phyloP scores from a whole-genome alignment of 73 alveolate species.

The Tetrahymena malaccensis region DNA sequence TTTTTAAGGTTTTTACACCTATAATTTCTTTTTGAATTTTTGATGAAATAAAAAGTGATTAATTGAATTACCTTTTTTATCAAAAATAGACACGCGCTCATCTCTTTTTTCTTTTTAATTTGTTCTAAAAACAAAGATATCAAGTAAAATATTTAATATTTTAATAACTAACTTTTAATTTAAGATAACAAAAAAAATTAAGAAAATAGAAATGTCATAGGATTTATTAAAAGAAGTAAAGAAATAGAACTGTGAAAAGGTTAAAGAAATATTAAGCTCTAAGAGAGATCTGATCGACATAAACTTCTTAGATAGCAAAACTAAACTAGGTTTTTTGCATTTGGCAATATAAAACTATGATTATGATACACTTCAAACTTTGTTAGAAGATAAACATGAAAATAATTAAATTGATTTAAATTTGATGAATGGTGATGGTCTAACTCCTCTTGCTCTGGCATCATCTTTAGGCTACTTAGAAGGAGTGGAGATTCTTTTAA shows the following conservation, averaged over 20 bases:
- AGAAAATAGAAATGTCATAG: background rate
- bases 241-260: background rate
- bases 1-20: too few relatives aligned
- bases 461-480: background rate
- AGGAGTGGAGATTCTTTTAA: background rate
- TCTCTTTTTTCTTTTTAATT: background rate
- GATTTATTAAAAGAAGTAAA: background rate
- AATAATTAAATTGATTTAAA: background rate
- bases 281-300: background rate
- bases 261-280: background rate
- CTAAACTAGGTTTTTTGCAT: background rate
- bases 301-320: background rate
- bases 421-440: background rate
- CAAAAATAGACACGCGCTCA: background rate
- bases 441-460: background rate
- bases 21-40: too few relatives aligned
- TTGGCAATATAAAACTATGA: background rate
- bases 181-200: background rate
- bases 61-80: background rate
- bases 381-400: background rate
- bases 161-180: background rate
- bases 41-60: background rate
- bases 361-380: background rate
- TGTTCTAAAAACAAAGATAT: background rate
- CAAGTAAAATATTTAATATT: background rate